Percentiles rank a stretch among this genome's conserved stretches.
These are phyloP conservation scores for Penicillium waksmanii DNA, from an alignment of 495 filamentous ascomycete species.

Conservation along the genomic window DNA sequence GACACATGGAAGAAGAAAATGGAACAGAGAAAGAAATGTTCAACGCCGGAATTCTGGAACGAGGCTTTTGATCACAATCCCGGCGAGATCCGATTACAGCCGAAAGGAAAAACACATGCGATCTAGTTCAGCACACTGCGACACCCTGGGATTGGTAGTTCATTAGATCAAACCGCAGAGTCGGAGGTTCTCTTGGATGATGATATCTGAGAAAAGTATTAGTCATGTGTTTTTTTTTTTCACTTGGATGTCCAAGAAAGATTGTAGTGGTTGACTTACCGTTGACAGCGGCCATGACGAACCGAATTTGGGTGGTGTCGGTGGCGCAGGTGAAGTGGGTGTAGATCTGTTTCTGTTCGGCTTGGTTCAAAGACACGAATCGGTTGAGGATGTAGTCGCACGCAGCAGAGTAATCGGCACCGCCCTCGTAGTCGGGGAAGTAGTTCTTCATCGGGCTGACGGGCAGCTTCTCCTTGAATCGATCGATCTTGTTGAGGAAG, in stretches of 20 bases:
- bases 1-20: constrained; percentile 25
- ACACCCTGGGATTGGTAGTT: constrained; percentile 38
- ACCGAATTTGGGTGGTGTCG: constrained; percentile 96
- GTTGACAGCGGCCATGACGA: constrained; percentile 99
- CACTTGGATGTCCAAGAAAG: background rate
- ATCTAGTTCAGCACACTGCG: constrained; percentile 42
- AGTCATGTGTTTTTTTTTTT: too few species aligned
- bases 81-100: constrained; percentile 32
- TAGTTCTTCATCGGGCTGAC: constrained; percentile 99
- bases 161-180: constrained; percentile 95
- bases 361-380: constrained; percentile 96
- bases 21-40: constrained; percentile 37
- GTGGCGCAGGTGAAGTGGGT: constrained; percentile 99
- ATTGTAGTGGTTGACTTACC: constrained; percentile 60
- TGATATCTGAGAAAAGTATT: constrained; percentile 72
- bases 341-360: constrained; percentile 99
- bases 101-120: constrained; percentile 38
- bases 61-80: constrained; percentile 34
- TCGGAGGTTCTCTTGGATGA: constrained; percentile 99
- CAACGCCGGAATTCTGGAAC: constrained; percentile 49
- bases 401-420: constrained; percentile 87
- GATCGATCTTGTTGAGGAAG: constrained; percentile 99
- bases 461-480: constrained; percentile 99
- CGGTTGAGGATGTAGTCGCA: constrained; percentile 98
- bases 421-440: constrained; percentile 97